Evolutionary conservation across 2,329 filamentous ascomycete genomes (phyloP).

Genomic region (Paraphoma chrysanthemicola): DNA sequence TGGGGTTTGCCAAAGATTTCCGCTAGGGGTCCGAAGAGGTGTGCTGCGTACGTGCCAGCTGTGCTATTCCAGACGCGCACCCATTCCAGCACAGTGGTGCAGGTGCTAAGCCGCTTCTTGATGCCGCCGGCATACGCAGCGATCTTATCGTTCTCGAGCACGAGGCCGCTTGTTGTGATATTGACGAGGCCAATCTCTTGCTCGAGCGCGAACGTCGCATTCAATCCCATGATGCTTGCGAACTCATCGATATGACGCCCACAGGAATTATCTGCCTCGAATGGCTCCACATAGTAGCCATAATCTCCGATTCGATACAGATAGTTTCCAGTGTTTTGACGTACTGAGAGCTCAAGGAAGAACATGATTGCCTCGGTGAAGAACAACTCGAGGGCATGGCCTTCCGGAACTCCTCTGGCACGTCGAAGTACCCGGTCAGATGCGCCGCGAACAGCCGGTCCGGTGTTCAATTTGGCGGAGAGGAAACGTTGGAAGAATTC

Average conservation of each 20-base stretch:
- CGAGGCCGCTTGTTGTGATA: not conserved
- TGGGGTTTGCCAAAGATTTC: conserved; percentile 35
- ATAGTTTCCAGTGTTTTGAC: conserved; percentile 20
- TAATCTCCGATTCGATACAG: conserved; percentile 32
- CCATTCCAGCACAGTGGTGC: conserved; percentile 33
- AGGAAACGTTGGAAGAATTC: conserved; percentile 65
- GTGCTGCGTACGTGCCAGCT: conserved; percentile 29
- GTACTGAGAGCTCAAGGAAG: conserved; percentile 34
- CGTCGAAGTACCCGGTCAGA: conserved; percentile 24
- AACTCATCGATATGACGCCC: conserved; percentile 17
- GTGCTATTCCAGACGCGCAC: conserved; percentile 35
- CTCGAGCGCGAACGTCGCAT: conserved; percentile 1
- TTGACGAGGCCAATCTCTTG: conserved; percentile 23
- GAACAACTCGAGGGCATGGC: conserved; percentile 29
- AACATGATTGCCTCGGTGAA: conserved; percentile 37
- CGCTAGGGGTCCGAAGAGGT: conserved; percentile 37
- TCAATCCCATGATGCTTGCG: conserved; percentile 22
- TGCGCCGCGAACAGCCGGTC: conserved; percentile 24
- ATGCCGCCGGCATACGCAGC: conserved; percentile 20
- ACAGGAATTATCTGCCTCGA: conserved; percentile 13
- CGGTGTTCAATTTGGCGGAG: conserved; percentile 29
- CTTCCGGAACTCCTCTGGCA: conserved; percentile 26
- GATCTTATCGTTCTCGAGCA: conserved; percentile 21
- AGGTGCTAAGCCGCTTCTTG: conserved; percentile 29
- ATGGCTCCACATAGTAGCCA: conserved; percentile 32